Conservation (phyloP, 208 protist species). For the Phytomonas francai region DNA sequence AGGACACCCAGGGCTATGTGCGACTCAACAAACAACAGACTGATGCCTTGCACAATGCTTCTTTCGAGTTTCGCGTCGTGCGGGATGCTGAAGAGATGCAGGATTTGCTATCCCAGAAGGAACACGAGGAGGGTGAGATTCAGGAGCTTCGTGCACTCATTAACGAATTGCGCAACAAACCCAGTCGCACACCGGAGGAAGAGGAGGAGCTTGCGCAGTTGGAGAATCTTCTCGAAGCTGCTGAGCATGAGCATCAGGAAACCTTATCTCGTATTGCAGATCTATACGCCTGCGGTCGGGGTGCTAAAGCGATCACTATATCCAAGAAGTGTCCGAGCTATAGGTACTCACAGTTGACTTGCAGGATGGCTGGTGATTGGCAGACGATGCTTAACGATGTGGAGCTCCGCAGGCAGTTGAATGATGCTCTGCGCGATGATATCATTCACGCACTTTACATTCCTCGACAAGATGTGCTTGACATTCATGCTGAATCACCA, state of each 20-base stretch:
- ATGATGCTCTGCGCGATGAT: conserved; percentile 35
- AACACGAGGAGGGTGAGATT: conserved; percentile 54
- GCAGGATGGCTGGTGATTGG: conserved; percentile 65
- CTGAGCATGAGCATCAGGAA: conserved; percentile 39
- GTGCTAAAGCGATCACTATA: conserved; percentile 46
- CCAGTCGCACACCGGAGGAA: conserved; percentile 46
- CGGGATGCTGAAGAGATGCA: conserved; percentile 67
- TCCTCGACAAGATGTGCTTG: conserved; percentile 33
- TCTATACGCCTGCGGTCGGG: conserved; percentile 48
- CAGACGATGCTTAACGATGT: conserved; percentile 32
- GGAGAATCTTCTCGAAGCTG: conserved; percentile 33
- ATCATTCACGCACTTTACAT: conserved; percentile 34
- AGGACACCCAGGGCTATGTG: conserved; percentile 50
- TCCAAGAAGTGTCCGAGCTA: conserved; percentile 24
- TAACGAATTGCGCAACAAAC: conserved; percentile 36
- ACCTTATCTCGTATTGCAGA: conserved; percentile 52
- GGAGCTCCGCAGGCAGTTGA: conserved; percentile 28
- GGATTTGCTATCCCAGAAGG: conserved; percentile 30
- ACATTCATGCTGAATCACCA: conserved; percentile 30
- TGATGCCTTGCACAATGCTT: conserved; percentile 24
- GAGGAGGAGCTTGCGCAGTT: conserved; percentile 71
- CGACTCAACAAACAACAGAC: conserved; percentile 33
- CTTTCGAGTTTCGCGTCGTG: conserved; percentile 24
- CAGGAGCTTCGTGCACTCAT: conserved; percentile 43
- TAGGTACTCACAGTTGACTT: conserved; percentile 51